Conservation (phyloP, 1,284 basidiomycete species). For the Limonomyces culmigenus region DNA sequence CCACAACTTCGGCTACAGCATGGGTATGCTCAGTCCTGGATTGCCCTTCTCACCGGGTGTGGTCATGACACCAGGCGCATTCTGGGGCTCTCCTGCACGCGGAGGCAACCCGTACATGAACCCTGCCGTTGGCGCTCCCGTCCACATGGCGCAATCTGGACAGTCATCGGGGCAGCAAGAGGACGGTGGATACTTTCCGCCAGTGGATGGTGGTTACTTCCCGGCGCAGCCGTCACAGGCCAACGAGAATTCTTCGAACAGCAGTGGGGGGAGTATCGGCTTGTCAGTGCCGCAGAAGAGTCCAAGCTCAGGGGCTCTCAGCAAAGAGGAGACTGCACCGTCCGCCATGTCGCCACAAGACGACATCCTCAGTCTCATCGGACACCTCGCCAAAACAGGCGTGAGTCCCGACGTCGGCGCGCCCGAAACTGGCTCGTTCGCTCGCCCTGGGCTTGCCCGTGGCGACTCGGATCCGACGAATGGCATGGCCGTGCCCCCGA, state of each 20-base stretch:
- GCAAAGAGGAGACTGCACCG: background rate
- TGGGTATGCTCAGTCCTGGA: slow-evolving; percentile 17
- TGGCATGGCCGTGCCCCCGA: background rate
- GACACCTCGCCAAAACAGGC: background rate
- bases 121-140: slow-evolving; percentile 52
- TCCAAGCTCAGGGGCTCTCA: background rate
- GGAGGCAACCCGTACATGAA: slow-evolving; percentile 48
- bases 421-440: no score
- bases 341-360: background rate
- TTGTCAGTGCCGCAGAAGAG: no score
- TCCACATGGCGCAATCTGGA: slow-evolving; percentile 12
- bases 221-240: background rate
- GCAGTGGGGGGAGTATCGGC: background rate
- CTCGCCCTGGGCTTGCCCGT: background rate
- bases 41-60: slow-evolving; percentile 43
- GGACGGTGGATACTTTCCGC: slow-evolving; percentile 13
- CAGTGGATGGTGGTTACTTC: slow-evolving; percentile 11
- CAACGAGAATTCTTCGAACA: background rate
- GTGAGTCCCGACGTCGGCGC: background rate
- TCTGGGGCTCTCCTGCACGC: slow-evolving; percentile 30
- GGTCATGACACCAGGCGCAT: slow-evolving; percentile 55
- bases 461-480: background rate
- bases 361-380: background rate
- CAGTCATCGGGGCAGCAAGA: slow-evolving; percentile 3
- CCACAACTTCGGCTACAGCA: no score